Evolutionary conservation across 106 monocot genomes (phyloP), one percentile per base, ranked within the genome.

Genomic region (Iris macrosiphon): DNA sequence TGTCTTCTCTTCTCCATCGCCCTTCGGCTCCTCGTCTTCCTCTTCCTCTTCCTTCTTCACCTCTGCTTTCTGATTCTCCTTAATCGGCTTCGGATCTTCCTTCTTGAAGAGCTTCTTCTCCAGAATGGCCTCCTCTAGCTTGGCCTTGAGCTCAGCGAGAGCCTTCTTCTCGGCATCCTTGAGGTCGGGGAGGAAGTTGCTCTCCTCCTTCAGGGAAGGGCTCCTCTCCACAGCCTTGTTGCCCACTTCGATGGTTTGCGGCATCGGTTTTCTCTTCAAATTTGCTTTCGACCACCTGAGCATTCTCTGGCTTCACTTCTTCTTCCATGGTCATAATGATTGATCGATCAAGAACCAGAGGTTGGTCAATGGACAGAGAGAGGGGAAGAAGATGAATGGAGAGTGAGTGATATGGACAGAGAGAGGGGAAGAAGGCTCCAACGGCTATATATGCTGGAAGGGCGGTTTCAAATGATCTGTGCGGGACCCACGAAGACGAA

Each of bases 131-230:
- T 79, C 77, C 34, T 87, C 87, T 9, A 87, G 9, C 68, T 62
- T 79, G 13, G 53, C 65, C 11, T 83, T 64, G 27, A 93, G 69
- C 44, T 93, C 93, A 4, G 49, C 7, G 40, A 93, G 33, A 2
- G 87, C 93, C 69, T 75, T 93, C 65, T 37, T 76, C 80, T 93
- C 87, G 49, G 14, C 20, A 21, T 87, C 83, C 55, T 77, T 93
- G 44, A 87, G 77, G 25, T 93, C 93, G 3, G 79, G 77, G 48
- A 87, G 67, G 61, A 65, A 71, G 70, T 72, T 74, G 71, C 83
- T 83, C 70, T 93, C 87, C 62, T 87, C 87, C 57, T 55, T 77
- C 35, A 83, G 83, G 41, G 87, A 92, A 22, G 76, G 45, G 45
- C 63, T 73, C 54, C 75, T 87, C 53, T 79, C 57, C 16, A 76